A percentile compares a stretch with the other conserved stretches of the same genome.
These are phyloP conservation scores for Tylopilus felleus DNA, from an alignment of 768 basidiomycete genomes.

Conservation along the genomic window DNA sequence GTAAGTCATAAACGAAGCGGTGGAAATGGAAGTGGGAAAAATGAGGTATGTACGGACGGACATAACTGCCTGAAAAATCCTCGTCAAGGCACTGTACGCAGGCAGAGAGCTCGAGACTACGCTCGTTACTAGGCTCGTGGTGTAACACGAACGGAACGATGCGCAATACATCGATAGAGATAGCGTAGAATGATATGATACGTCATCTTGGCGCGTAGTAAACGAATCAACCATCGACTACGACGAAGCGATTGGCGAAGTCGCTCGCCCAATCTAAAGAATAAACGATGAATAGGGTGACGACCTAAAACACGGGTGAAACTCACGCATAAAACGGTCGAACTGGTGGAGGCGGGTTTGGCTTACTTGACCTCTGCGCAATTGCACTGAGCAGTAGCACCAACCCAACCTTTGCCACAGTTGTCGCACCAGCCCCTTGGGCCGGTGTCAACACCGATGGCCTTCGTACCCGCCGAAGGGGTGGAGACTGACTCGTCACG, in stretches of 20 bases:
- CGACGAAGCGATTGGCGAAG: slow-evolving; percentile 39
- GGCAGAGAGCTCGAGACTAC: slow-evolving; percentile 50
- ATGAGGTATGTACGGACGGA: slow-evolving; percentile 10
- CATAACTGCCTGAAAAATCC: slow-evolving; percentile 24
- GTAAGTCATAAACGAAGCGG: slow-evolving; percentile 3
- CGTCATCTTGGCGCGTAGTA: slow-evolving; percentile 29
- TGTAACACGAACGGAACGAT: slow-evolving; percentile 56
- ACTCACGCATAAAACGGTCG: slow-evolving; percentile 30
- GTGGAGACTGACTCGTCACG: slow-evolving; percentile 59
- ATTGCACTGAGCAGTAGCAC: slow-evolving; percentile 50
- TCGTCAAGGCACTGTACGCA: slow-evolving; percentile 21
- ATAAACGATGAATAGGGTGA: slow-evolving; percentile 15
- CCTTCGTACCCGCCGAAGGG: slow-evolving; percentile 37
- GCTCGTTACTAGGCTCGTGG: slow-evolving; percentile 62
- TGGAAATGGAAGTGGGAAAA: neutral
- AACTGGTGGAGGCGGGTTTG: slow-evolving; percentile 3
- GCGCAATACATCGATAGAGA: slow-evolving; percentile 54
- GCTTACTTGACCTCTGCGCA: slow-evolving; percentile 69
- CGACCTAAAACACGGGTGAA: neutral
- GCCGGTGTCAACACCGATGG: slow-evolving; percentile 69
- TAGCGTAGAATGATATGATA: slow-evolving; percentile 34
- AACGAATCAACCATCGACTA: slow-evolving; percentile 39
- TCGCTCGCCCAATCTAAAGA: slow-evolving; percentile 31
- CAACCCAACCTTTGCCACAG: slow-evolving; percentile 70
- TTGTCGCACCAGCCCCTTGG: slow-evolving; percentile 66